These are phyloP conservation scores for Pseudocercospora cruenta DNA, from an alignment of 2,329 filamentous ascomycete species.

Conservation along the genomic window DNA sequence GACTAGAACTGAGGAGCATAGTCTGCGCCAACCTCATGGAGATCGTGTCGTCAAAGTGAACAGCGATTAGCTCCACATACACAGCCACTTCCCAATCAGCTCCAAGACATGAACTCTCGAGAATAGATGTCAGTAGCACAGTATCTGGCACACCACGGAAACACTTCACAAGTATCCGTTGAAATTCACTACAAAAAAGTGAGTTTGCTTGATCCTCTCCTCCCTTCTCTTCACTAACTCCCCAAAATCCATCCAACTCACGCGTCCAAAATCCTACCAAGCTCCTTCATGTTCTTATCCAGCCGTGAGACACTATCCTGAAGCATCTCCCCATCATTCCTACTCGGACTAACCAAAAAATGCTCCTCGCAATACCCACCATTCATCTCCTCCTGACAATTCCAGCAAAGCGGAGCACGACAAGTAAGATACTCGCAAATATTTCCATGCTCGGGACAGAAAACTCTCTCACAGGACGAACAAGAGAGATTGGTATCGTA, in stretches of 20 bases:
- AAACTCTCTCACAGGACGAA: constrained; percentile 13
- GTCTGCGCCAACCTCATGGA: too few relatives aligned
- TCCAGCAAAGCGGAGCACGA: constrained; percentile 12
- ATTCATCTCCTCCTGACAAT: constrained; percentile 7
- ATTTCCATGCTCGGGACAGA: constrained; percentile 17
- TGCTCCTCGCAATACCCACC: constrained; percentile 9
- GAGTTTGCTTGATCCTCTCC: too few relatives aligned
- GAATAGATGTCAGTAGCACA: too few relatives aligned
- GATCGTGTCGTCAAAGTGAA: too few relatives aligned
- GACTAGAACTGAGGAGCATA: too few relatives aligned
- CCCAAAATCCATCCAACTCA: neutral
- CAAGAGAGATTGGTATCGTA: constrained; percentile 19
- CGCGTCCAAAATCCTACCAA: neutral
- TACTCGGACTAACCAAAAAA: neutral
- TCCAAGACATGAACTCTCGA: too few relatives aligned
- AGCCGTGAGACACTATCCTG: neutral
- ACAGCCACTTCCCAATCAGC: too few relatives aligned
- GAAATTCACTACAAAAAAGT: neutral
- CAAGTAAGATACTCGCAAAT: constrained; percentile 18
- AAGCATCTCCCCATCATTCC: neutral
- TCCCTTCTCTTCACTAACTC: neutral
- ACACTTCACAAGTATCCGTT: too few relatives aligned
- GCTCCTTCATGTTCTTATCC: neutral
- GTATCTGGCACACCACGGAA: too few relatives aligned
- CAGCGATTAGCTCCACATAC: too few relatives aligned